Conservation (phyloP, 2,329 filamentous ascomycete species). For the Pseudocercospora fuligena region DNA sequence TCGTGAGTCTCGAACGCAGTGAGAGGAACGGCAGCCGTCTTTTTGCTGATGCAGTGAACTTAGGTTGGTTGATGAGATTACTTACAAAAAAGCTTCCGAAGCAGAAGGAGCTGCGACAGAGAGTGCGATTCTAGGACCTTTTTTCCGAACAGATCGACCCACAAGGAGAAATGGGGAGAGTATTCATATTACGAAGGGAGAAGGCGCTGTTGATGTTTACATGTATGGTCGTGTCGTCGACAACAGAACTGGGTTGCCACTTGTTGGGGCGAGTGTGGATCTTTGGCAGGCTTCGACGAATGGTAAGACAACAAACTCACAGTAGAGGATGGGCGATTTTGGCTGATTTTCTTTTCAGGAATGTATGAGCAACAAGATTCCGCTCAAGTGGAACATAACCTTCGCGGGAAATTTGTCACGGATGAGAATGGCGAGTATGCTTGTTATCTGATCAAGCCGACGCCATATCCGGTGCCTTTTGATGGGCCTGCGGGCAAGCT, state of each 20-base stretch:
- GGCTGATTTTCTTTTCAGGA: conserved; percentile 40
- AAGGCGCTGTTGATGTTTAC: conserved; percentile 60
- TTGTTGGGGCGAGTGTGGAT: conserved; percentile 70
- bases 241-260: conserved; percentile 65
- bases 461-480: conserved; percentile 30
- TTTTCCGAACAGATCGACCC: conserved; percentile 78
- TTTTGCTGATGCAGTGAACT: background rate
- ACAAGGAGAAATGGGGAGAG: conserved; percentile 69
- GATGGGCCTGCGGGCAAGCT: conserved; percentile 53
- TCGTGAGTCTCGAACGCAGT: conserved; percentile 20
- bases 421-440: conserved; percentile 46
- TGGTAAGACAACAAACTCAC: conserved; percentile 16
- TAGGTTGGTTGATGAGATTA: conserved; percentile 75
- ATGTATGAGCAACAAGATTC: conserved; percentile 72
- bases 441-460: conserved; percentile 34
- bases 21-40: too few relatives aligned
- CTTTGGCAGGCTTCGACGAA: conserved; percentile 83
- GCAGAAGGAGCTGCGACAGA: conserved; percentile 63
- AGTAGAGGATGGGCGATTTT: background rate
- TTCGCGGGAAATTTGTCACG: conserved; percentile 73
- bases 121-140: conserved; percentile 81
- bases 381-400: conserved; percentile 72
- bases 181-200: conserved; percentile 60
- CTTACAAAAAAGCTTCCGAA: conserved; percentile 65
- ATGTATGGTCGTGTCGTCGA: conserved; percentile 68